phyloP scores from a whole-genome alignment of 2,329 filamentous ascomycete genomes.

The Aspergillus pseudonomiae region DNA sequence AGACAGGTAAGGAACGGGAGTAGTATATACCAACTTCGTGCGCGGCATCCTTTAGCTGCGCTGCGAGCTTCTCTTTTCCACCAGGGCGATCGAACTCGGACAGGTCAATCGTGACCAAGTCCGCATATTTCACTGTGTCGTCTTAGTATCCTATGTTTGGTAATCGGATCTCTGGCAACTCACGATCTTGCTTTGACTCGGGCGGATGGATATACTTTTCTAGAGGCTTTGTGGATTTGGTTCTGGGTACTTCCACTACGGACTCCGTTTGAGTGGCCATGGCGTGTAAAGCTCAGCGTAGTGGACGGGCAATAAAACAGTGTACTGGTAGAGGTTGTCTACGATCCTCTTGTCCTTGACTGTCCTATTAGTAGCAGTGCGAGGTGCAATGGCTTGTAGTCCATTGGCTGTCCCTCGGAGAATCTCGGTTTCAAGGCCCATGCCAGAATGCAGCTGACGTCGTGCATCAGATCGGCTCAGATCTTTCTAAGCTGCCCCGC shows the following conservation, averaged over 20 bases:
- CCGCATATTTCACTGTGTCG: constrained; percentile 38
- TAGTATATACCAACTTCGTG: constrained; percentile 39
- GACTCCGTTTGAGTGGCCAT: constrained; percentile 9
- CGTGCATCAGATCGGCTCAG: neutral
- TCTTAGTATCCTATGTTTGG: neutral
- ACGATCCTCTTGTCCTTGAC: neutral
- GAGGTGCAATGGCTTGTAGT: neutral
- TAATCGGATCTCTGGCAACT: neutral
- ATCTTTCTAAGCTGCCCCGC: neutral
- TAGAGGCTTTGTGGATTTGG: constrained; percentile 5
- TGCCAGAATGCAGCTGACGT: neutral
- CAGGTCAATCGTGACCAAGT: constrained; percentile 58
- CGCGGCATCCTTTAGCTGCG: constrained; percentile 58
- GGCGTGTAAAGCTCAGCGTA: neutral
- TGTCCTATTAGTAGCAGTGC: neutral
- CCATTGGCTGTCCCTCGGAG: neutral
- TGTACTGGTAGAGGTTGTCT: neutral
- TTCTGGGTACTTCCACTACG: neutral
- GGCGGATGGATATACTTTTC: constrained; percentile 14
- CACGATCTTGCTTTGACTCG: constrained; percentile 14
- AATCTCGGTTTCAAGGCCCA: neutral
- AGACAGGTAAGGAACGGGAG: neutral
- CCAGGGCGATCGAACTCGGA: constrained; percentile 56
- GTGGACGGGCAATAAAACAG: neutral
- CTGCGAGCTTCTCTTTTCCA: constrained; percentile 56